Evolutionary conservation across 2,329 filamentous ascomycete species (phyloP).

Genomic region (Apiospora kogelbergensis): DNA sequence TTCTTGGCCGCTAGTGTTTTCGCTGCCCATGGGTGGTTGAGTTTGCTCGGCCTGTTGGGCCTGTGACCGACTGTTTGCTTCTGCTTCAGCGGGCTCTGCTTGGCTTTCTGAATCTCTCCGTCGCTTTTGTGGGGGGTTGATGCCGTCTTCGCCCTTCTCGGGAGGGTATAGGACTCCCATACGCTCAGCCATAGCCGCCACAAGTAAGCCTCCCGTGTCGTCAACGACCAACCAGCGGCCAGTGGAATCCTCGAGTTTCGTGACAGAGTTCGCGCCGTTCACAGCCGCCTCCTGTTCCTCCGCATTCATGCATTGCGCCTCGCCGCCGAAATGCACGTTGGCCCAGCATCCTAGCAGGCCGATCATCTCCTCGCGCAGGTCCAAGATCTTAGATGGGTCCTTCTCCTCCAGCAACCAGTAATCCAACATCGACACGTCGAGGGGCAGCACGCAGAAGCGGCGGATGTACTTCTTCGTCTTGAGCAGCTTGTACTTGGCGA

Average conservation of each 20-base stretch:
- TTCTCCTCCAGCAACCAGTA: conserved; percentile 79
- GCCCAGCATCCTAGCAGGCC: conserved; percentile 84
- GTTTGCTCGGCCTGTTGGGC: conserved; percentile 10
- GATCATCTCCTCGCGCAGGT: conserved; percentile 81
- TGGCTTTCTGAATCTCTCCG: neutral
- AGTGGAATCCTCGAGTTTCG: conserved; percentile 27
- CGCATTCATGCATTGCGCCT: neutral
- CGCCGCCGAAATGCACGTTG: conserved; percentile 75
- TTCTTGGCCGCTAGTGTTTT: conserved; percentile 14
- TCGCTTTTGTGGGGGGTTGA: conserved; percentile 2
- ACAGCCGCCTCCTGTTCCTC: conserved; percentile 11
- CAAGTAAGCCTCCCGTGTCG: conserved; percentile 80
- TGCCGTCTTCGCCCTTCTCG: conserved; percentile 23
- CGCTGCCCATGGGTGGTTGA: conserved; percentile 15
- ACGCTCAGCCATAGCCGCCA: conserved; percentile 82
- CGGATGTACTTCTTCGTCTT: conserved; percentile 94
- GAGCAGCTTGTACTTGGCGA: conserved; percentile 93
- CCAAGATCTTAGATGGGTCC: conserved; percentile 78
- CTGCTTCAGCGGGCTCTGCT: neutral
- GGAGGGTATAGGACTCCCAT: conserved; percentile 74
- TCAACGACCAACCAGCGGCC: conserved; percentile 82
- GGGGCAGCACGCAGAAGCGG: conserved; percentile 79
- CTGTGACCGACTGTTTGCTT: neutral
- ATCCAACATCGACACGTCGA: conserved; percentile 75
- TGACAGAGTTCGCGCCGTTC: conserved; percentile 21